Evolutionary conservation across 2,329 filamentous ascomycete genomes (phyloP).

Genomic region (Beauveria asiatica): DNA sequence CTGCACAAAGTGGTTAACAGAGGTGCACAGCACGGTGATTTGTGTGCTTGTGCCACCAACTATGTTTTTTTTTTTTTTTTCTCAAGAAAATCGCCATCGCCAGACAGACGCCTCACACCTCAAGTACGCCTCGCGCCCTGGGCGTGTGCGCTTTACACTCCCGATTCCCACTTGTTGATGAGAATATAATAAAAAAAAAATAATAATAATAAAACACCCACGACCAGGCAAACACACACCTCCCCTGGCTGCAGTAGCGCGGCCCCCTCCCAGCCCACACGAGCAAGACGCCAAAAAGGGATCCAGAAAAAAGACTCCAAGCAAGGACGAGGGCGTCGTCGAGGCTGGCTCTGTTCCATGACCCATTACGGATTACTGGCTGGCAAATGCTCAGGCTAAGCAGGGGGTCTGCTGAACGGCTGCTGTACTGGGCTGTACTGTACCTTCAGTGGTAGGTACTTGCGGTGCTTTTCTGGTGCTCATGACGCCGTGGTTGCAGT

Average conservation of each 20-base stretch:
- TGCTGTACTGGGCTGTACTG: neutral
- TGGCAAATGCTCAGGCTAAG: neutral
- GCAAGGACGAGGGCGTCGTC: neutral
- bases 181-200: neutral
- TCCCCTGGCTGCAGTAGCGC: neutral
- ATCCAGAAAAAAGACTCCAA: conserved; percentile 5
- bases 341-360: neutral
- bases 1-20: too few relatives aligned
- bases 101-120: too few relatives aligned
- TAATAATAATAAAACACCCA: neutral
- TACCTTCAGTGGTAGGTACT: neutral
- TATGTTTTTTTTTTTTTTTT: too few relatives aligned
- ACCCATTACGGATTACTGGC: neutral
- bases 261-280: neutral
- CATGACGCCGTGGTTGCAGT: too few relatives aligned
- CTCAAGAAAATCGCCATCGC: too few relatives aligned
- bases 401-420: neutral
- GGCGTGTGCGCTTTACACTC: too few relatives aligned
- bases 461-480: too few relatives aligned
- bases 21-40: too few relatives aligned
- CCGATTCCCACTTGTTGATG: neutral
- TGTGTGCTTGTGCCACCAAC: too few relatives aligned
- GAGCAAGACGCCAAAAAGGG: neutral
- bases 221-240: neutral
- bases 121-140: too few relatives aligned